phyloP scores from a whole-genome alignment of 2,329 filamentous ascomycete species.

The Botryotinia globosa region DNA sequence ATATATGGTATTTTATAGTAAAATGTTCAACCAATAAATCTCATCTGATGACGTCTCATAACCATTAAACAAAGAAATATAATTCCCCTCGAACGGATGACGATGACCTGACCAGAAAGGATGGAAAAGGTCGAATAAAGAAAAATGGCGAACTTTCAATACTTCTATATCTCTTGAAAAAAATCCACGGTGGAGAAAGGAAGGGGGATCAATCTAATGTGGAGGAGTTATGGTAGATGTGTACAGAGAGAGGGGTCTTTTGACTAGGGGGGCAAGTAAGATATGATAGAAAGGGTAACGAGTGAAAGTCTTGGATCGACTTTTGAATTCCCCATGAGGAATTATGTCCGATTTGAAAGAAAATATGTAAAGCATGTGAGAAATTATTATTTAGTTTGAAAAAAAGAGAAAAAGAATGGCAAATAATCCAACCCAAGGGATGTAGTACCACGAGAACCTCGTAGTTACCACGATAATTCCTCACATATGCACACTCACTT shows the following conservation, averaged over 20 bases:
- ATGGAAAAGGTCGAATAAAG: neutral
- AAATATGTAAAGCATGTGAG: neutral
- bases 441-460: neutral
- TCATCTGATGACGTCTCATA: neutral
- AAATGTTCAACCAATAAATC: neutral
- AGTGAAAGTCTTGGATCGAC: neutral
- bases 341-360: neutral
- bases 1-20: neutral
- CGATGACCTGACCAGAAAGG: neutral
- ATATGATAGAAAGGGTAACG: neutral
- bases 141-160: neutral
- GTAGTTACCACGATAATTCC: neutral
- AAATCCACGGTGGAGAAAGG: neutral
- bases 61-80: neutral
- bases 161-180: neutral
- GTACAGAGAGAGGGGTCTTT: neutral
- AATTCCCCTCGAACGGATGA: neutral
- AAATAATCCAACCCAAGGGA: neutral
- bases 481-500: neutral
- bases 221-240: neutral
- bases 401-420: conserved; percentile 1
- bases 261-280: neutral
- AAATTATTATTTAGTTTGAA: neutral
- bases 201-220: neutral
- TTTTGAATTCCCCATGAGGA: neutral